A percentile compares a stretch with the other conserved stretches of the same genome.
Evolutionary conservation across 495 filamentous ascomycete genomes (phyloP).

Genomic region (Talaromyces borbonicus): DNA sequence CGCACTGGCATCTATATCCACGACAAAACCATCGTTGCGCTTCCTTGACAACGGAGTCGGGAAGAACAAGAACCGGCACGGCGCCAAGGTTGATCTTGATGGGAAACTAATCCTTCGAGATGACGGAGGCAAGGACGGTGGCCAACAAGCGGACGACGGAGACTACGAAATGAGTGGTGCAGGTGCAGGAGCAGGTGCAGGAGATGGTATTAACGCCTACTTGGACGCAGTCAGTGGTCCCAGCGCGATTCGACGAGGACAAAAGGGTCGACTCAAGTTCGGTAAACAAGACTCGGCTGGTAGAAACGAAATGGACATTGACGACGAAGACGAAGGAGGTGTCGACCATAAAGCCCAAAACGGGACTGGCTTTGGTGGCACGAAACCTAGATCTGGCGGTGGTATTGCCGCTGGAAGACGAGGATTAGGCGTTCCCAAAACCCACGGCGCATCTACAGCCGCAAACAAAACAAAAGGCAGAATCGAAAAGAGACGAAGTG

Average conservation of each 20-base stretch:
- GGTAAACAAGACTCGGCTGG: slow-evolving; percentile 46
- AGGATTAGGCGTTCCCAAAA: slow-evolving; percentile 38
- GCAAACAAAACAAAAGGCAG: slow-evolving; percentile 20
- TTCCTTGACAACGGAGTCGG: slow-evolving; percentile 34
- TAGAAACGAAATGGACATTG: slow-evolving; percentile 52
- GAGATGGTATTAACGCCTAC: slow-evolving; percentile 81
- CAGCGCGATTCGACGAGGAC: slow-evolving; percentile 71
- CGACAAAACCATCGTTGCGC: slow-evolving; percentile 63
- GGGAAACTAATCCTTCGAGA: slow-evolving; percentile 79
- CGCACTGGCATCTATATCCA: slow-evolving; percentile 86
- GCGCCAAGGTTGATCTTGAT: slow-evolving; percentile 65
- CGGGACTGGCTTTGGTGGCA: slow-evolving; percentile 10
- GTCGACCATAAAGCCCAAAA: slow-evolving; percentile 17
- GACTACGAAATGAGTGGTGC: slow-evolving; percentile 51
- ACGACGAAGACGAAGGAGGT: slow-evolving; percentile 49
- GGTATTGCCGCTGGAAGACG: slow-evolving; percentile 19
- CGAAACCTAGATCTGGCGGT: too few species aligned
- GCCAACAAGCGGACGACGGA: slow-evolving; percentile 33
- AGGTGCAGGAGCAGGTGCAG: slow-evolving; percentile 26
- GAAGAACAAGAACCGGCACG: slow-evolving; percentile 35
- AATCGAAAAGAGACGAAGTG: slow-evolving; percentile 27
- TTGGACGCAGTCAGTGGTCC: slow-evolving; percentile 80
- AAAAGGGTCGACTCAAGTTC: slow-evolving; percentile 83
- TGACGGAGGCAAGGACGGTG: slow-evolving; percentile 38
- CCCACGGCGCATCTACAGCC: slow-evolving; percentile 20